Base-by-base conservation (phyloP, 768 basidiomycete genomes). In the Lentinula sp. region DNA sequence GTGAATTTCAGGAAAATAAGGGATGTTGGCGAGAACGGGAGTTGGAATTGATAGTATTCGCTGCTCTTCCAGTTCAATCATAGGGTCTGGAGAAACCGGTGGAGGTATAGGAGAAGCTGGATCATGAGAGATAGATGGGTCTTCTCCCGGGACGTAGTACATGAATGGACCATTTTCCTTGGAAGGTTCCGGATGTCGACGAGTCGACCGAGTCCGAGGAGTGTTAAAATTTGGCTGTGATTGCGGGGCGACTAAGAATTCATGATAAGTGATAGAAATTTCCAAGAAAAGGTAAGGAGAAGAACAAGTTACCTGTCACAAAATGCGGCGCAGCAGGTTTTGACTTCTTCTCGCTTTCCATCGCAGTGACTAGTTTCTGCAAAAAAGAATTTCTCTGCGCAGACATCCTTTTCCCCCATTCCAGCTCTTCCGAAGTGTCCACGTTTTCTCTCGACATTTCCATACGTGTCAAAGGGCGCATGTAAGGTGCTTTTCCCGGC, bases 331-430 rank as follows among this genome's bases (percentile, higher is more conserved):
- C 66, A 8, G 71, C 69, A 35, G 69, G 69, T 67, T 76, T 82
- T 35, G 69, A 62, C 70, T 78, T 83, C 69, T 80, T 84, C 37
- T 85, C 84, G 32, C 71, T 71, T 55, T 84, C 82, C 37, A 76
- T 67, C 5, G 80, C 78, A 57, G 82, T 77, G 21, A 91, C 85
- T 39, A 91, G 81, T 62, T 82, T 84, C 62, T 84, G 83, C 52
- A 91, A 78, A 67, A 95, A 93, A 40, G 79, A 67, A 65, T 87
- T 87, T 63, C 93, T 80, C 43, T 85, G 80, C 40, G 77, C 74
- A 35, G 88, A 85, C 93, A 93, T 95, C 66, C 75, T 75, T 63
- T 72, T 77, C 18, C 90, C 94, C 84, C 88, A 93, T 54, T 86
- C 83, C 42, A 90, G 74, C 73, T 96, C 94, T 58, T 89, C 88